These are phyloP conservation scores for Solanum piurae DNA, from an alignment of 257 asterid genomes.

Conservation along the genomic window DNA sequence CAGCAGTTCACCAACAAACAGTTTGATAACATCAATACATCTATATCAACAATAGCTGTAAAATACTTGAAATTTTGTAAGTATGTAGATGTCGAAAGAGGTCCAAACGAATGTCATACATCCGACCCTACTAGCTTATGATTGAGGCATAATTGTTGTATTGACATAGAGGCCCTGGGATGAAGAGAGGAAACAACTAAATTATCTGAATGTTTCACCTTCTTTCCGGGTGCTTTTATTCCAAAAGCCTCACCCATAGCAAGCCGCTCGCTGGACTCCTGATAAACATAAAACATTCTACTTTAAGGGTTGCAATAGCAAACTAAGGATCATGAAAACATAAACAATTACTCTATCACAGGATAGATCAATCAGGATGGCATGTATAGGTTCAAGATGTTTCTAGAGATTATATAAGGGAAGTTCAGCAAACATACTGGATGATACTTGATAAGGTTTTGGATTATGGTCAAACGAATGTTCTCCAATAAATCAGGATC, in stretches of 20 bases:
- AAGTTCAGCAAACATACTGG: slow-evolving; percentile 53
- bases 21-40: not conserved
- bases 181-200: not conserved
- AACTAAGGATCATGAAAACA: not conserved
- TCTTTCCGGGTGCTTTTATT: slow-evolving; percentile 63
- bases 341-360: not conserved
- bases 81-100: not conserved
- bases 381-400: not conserved
- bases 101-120: not conserved
- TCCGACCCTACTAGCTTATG: not conserved
- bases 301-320: not conserved
- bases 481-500: slow-evolving; percentile 95
- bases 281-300: slow-evolving; percentile 1
- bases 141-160: not conserved
- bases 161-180: not conserved
- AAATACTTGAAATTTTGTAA: not conserved
- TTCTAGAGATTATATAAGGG: not conserved
- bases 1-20: not conserved
- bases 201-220: slow-evolving; percentile 33
- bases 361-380: not conserved
- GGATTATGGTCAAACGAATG: slow-evolving; percentile 89
- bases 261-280: slow-evolving; percentile 92
- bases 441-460: slow-evolving; percentile 84
- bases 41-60: not conserved
- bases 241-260: slow-evolving; percentile 98